Evolutionary conservation across 805 yeast genomes (phyloP), one percentile per base, ranked within the genome.

Genomic region (Scheffersomyces amazonensis): DNA sequence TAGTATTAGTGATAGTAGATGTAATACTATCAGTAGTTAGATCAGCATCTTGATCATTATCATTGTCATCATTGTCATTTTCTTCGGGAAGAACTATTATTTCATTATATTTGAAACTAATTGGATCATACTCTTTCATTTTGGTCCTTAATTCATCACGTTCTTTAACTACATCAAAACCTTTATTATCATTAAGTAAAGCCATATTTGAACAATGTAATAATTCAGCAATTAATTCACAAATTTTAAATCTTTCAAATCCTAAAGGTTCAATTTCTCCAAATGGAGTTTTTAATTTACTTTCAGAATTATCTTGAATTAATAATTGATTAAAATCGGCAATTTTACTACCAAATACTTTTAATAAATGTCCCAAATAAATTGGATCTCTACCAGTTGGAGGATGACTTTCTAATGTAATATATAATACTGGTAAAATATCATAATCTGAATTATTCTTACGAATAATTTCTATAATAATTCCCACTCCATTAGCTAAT

Each of bases 131-230:
- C 32, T 58, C 64, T 48, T 66, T 67, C 73, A 69, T 61, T 38
- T 64, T 65, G 21, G 46, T 39, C 37, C 73, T 48, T 35, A 69
- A 52, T 16, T 53, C 62, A 44, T 69, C 73, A 19, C 75, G 46
- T 34, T 59, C 61, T 31, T 50, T 46, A 16, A 69, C 75, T 16
- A 67, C 63, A 19, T 64, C 71, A 41, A 46, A 65, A 8, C 74
- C 75, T 50, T 66, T 66, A 39, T 66, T 66, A 45, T 68, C 73
- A 44, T 69, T 69, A 23, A 69, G 53, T 34, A 69, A 52, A 12
- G 72, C 71, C 75, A 69, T 69, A 48, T 69, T 69, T 11, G 73
- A 67, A 40, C 75, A 69, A 52, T 69, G 75, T 34, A 69, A 58
- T 27, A 69, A 59, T 46, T 69, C 75, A 2, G 75, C 75, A 22